phyloP scores from a whole-genome alignment of 2,329 filamentous ascomycete genomes.

The Cryphonectria parasitica region DNA sequence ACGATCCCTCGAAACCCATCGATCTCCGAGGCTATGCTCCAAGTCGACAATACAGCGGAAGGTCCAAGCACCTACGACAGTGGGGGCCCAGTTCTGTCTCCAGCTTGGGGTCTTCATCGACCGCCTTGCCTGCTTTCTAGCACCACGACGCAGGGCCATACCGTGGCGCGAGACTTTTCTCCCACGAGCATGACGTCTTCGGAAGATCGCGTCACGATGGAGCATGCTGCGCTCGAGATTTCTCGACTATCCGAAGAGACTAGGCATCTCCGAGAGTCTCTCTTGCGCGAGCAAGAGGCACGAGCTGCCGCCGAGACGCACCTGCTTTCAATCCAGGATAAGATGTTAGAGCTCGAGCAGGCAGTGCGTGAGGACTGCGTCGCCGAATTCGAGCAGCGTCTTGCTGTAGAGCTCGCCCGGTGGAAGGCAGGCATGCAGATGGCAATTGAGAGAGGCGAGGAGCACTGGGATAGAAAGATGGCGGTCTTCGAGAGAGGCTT shows the following conservation, averaged over 20 bases:
- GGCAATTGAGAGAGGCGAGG: constrained; percentile 79
- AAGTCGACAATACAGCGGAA: constrained; percentile 39
- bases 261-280: constrained; percentile 70
- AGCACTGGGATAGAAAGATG: constrained; percentile 83
- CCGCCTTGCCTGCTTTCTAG: constrained; percentile 47
- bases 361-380: constrained; percentile 88
- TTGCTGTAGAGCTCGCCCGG: constrained; percentile 75
- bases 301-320: constrained; percentile 74
- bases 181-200: constrained; percentile 44
- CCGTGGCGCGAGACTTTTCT: constrained; percentile 43
- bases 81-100: constrained; percentile 36
- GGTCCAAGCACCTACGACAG: constrained; percentile 30
- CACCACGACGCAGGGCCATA: constrained; percentile 32
- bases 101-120: constrained; percentile 41
- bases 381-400: constrained; percentile 78
- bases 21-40: constrained; percentile 71
- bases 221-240: constrained; percentile 80
- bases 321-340: constrained; percentile 70
- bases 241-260: constrained; percentile 77
- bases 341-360: constrained; percentile 72
- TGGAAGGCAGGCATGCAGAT: constrained; percentile 80
- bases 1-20: constrained; percentile 89
- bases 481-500: constrained; percentile 62
- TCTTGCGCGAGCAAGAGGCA: constrained; percentile 71
- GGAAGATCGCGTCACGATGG: constrained; percentile 72